Evolutionary conservation across 305 asterid genomes (phyloP).

Genomic region (Fraxinus ornus): DNA sequence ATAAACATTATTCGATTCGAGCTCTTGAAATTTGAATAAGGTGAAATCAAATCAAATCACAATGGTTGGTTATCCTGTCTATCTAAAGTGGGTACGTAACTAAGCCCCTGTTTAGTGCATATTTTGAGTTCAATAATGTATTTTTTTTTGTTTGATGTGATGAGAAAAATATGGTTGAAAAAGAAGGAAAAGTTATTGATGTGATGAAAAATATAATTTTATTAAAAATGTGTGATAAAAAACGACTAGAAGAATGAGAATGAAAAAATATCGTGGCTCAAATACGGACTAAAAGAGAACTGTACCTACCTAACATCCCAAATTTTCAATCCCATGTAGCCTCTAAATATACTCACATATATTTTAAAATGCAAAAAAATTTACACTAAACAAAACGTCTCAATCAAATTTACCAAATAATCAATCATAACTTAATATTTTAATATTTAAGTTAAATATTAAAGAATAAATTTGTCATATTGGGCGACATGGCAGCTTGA

Average conservation of each 20-base stretch:
- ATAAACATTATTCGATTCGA: too few species aligned
- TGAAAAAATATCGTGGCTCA: too few species aligned
- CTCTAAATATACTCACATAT: background rate
- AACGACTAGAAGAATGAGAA: too few species aligned
- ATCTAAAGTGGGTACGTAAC: background rate
- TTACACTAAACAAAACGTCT: background rate
- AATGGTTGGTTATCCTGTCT: background rate
- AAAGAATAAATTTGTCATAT: slow-evolving; percentile 11
- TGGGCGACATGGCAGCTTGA: slow-evolving; percentile 25
- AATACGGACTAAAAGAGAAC: background rate
- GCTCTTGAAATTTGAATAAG: background rate
- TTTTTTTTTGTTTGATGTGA: too few species aligned
- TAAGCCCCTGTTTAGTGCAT: too few species aligned
- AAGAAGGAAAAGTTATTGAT: too few species aligned
- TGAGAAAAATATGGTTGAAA: too few species aligned
- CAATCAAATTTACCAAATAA: background rate
- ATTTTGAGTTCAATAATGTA: too few species aligned
- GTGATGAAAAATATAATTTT: too few species aligned
- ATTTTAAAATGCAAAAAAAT: too few species aligned
- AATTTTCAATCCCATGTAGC: background rate
- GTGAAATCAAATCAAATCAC: too few species aligned
- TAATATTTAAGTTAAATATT: background rate
- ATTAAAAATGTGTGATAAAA: too few species aligned
- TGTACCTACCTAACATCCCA: background rate
- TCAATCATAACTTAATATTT: background rate